phyloP scores from a whole-genome alignment of 2,329 filamentous ascomycete species.

The Aspergillus quadricinctus region DNA sequence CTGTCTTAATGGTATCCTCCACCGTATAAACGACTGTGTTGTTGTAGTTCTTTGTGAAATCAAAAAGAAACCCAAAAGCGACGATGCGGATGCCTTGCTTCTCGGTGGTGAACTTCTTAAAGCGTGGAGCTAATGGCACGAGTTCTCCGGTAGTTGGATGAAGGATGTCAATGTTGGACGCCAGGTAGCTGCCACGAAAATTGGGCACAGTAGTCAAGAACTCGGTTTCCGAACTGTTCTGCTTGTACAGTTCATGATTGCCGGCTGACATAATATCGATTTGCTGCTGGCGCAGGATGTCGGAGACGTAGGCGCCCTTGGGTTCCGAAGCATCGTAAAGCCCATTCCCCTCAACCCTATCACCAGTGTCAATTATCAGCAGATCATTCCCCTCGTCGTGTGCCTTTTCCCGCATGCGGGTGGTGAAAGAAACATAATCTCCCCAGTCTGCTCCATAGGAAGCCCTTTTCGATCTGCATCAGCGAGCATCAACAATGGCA shows the following conservation, averaged over 20 bases:
- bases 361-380: slow-evolving; percentile 91
- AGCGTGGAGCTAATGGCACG: slow-evolving; percentile 74
- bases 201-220: slow-evolving; percentile 76
- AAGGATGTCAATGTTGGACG: slow-evolving; percentile 88
- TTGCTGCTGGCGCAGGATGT: slow-evolving; percentile 76
- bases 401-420: slow-evolving; percentile 73
- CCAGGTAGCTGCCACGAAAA: slow-evolving; percentile 75
- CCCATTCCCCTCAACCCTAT: slow-evolving; percentile 89
- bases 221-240: slow-evolving; percentile 72
- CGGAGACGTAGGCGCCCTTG: slow-evolving; percentile 82
- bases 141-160: slow-evolving; percentile 66
- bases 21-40: slow-evolving; percentile 83
- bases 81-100: slow-evolving; percentile 79
- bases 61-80: slow-evolving; percentile 90
- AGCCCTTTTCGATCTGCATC: slow-evolving; percentile 49
- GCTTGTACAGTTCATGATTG: slow-evolving; percentile 92
- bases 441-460: slow-evolving; percentile 97
- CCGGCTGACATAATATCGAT: slow-evolving; percentile 83
- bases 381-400: slow-evolving; percentile 77
- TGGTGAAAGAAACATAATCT: slow-evolving; percentile 90
- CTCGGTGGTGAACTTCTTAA: slow-evolving; percentile 85
- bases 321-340: slow-evolving; percentile 86
- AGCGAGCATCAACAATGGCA: neutral
- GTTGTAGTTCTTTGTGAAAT: slow-evolving; percentile 86
- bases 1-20: slow-evolving; percentile 71